phyloP scores from a whole-genome alignment of 345 rosid genomes.

The Lepidium africanum region DNA sequence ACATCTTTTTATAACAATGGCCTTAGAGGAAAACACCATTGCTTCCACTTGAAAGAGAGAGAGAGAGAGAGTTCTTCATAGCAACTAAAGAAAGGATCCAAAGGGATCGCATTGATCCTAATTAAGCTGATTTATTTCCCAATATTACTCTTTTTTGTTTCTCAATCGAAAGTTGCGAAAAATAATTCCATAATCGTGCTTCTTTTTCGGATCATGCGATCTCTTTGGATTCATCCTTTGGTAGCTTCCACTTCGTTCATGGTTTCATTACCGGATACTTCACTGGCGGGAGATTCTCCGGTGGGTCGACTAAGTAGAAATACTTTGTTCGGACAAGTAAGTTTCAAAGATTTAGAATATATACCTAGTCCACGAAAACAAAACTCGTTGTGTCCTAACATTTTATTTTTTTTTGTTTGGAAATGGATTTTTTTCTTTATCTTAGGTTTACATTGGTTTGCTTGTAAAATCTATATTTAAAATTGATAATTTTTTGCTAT shows the following conservation, averaged over 20 bases:
- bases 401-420: not conserved
- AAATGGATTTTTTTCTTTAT: not conserved
- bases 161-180: not conserved
- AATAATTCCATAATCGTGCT: not conserved
- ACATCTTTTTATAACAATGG: constrained; percentile 37
- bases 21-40: constrained; percentile 32
- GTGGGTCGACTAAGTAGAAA: constrained; percentile 5
- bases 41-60: constrained; percentile 22
- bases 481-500: too few relatives aligned
- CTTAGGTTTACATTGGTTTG: not conserved
- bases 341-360: constrained; percentile 18
- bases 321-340: constrained; percentile 8
- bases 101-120: constrained; percentile 99
- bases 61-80: constrained; percentile 20
- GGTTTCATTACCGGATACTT: constrained; percentile 2
- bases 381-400: not conserved
- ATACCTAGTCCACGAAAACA: not conserved
- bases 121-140: constrained; percentile 13
- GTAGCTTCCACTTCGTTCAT: constrained; percentile 36
- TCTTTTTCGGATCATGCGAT: constrained; percentile 71
- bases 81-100: constrained; percentile 92
- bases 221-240: constrained; percentile 82
- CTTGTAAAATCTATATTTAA: not conserved
- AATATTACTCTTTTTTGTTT: not conserved
- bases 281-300: constrained; percentile 4